phyloP scores from a whole-genome alignment of 2,329 filamentous ascomycete genomes.

The Nannizziopsis arthrosporioides region DNA sequence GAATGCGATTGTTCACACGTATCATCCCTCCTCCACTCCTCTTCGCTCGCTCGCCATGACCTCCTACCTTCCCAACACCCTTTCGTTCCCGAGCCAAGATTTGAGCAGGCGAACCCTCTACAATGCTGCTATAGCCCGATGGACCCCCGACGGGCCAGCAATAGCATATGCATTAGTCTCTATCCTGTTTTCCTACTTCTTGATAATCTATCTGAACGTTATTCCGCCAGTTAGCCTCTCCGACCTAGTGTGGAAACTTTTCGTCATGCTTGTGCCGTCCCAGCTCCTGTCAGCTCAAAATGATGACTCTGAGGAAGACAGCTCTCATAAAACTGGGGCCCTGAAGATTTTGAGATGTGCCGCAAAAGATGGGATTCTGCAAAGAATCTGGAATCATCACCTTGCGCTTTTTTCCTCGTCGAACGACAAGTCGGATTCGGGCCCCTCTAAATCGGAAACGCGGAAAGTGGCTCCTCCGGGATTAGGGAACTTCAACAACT shows the following conservation, averaged over 20 bases:
- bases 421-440: slow-evolving; percentile 42
- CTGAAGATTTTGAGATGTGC: slow-evolving; percentile 29
- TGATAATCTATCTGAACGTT: slow-evolving; percentile 24
- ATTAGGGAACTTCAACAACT: slow-evolving; percentile 85
- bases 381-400: slow-evolving; percentile 51
- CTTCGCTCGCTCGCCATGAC: slow-evolving; percentile 5
- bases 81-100: slow-evolving; percentile 16
- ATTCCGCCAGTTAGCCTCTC: slow-evolving; percentile 22
- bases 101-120: slow-evolving; percentile 16
- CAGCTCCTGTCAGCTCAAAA: slow-evolving; percentile 37
- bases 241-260: slow-evolving; percentile 28
- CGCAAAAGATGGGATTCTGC: slow-evolving; percentile 54
- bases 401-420: slow-evolving; percentile 42
- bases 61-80: not conserved
- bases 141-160: slow-evolving; percentile 21
- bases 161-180: slow-evolving; percentile 24
- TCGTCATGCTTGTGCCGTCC: slow-evolving; percentile 32
- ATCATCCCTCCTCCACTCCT: not conserved
- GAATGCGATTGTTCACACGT: too few relatives aligned
- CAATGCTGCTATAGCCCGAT: slow-evolving; percentile 25
- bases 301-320: slow-evolving; percentile 23
- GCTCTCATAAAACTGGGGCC: not conserved
- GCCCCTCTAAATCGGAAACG: slow-evolving; percentile 38
- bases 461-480: slow-evolving; percentile 42
- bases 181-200: slow-evolving; percentile 21